Percentiles rank a stretch among this genome's conserved stretches.
Evolutionary conservation across 1,284 basidiomycete genomes (phyloP).

Genomic region (Pseudozyma thailandica): DNA sequence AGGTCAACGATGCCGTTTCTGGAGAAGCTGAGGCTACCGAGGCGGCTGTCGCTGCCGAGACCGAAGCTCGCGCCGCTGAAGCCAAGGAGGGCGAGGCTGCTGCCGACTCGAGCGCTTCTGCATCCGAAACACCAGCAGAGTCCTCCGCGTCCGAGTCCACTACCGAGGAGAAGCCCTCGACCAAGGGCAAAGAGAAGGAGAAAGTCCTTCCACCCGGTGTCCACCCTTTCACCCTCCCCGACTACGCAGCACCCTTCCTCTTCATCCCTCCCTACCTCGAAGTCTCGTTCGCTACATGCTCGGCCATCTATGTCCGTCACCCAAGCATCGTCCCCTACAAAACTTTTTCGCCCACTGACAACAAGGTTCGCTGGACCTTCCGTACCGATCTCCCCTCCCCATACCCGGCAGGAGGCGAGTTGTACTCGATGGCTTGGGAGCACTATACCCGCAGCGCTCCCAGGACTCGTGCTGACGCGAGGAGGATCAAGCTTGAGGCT

Average conservation of each 20-base stretch:
- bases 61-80: conserved; percentile 1
- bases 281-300: conserved; percentile 88
- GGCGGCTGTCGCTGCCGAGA: conserved; percentile 11
- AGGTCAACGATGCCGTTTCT: conserved; percentile 37
- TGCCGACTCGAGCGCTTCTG: background rate
- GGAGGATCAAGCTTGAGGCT: conserved; percentile 56
- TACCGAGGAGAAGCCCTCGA: background rate
- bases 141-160: conserved; percentile 9
- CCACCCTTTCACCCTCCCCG: conserved; percentile 80
- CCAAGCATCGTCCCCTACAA: conserved; percentile 84
- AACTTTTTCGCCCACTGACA: background rate
- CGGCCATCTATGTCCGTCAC: conserved; percentile 91
- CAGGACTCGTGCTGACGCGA: conserved; percentile 58
- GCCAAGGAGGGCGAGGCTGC: conserved; percentile 12
- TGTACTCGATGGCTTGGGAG: conserved; percentile 66
- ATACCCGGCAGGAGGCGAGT: conserved; percentile 61
- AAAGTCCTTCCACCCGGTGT: conserved; percentile 56
- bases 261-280: conserved; percentile 97
- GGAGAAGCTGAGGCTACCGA: conserved; percentile 47
- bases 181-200: conserved; percentile 34
- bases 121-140: conserved; percentile 4
- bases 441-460: conserved; percentile 64
- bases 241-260: conserved; percentile 87
- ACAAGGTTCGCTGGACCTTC: conserved; percentile 41
- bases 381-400: conserved; percentile 64